Evolutionary conservation across 2,329 filamentous ascomycete genomes (phyloP).

Genomic region (Talaromyces funiculosus): DNA sequence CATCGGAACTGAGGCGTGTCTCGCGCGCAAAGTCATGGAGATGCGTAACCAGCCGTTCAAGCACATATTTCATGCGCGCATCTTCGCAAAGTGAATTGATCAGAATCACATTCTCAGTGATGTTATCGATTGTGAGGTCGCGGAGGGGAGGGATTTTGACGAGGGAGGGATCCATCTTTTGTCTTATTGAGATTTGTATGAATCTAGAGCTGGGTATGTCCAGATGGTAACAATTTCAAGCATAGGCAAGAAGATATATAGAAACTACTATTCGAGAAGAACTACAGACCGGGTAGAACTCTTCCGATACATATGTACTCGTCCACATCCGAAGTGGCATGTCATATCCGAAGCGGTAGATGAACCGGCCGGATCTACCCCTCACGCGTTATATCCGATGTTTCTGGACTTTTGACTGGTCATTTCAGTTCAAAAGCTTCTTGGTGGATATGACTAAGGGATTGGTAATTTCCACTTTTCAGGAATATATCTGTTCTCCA

Average conservation of each 20-base stretch:
- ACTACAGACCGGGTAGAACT: neutral
- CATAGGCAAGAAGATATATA: neutral
- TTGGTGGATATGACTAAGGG: neutral
- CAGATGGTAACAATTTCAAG: neutral
- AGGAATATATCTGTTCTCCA: neutral
- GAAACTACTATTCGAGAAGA: neutral
- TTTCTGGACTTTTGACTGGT: neutral
- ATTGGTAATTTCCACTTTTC: neutral
- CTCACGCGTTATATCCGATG: neutral
- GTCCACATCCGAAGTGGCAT: neutral
- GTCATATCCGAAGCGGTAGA: neutral
- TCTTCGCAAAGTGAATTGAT: conserved; percentile 69
- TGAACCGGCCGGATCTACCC: neutral
- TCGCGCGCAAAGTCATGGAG: conserved; percentile 79
- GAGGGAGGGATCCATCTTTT: conserved; percentile 37
- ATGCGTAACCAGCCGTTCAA: conserved; percentile 68
- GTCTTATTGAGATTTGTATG: neutral
- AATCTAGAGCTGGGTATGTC: neutral
- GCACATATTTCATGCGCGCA: conserved; percentile 63
- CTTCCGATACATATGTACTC: neutral
- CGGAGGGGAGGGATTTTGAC: conserved; percentile 48
- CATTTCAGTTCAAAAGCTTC: neutral
- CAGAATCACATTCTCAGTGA: conserved; percentile 67
- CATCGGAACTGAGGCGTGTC: conserved; percentile 66
- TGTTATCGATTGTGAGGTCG: conserved; percentile 72